Conservation (phyloP, 176 grass and related monocot species). For the barley (Hordeum vulgare) region DNA sequence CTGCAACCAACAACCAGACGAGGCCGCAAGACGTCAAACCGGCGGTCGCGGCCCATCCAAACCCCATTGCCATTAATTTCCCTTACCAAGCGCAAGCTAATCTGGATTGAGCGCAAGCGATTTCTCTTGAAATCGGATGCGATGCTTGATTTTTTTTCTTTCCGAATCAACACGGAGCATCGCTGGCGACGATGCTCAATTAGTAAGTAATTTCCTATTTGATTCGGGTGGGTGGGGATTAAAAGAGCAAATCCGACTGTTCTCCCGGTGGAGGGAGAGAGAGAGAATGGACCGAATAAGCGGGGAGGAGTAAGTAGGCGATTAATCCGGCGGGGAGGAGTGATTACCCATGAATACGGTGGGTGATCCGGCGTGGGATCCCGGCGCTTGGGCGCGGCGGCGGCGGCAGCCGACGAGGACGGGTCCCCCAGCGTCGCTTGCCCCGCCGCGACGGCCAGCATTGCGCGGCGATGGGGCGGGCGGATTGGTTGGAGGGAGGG, state of each 20-base stretch:
- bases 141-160: background rate
- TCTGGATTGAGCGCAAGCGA: background rate
- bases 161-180: background rate
- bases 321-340: background rate
- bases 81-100: background rate
- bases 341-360: conserved; percentile 44
- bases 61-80: background rate
- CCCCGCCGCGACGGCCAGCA: background rate
- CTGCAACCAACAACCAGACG: conserved; percentile 12
- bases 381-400: background rate
- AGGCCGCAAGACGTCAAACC: background rate
- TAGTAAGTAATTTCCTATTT: background rate
- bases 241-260: background rate
- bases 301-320: background rate
- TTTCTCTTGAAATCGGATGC: background rate
- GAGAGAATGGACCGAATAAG: background rate
- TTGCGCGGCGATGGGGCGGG: background rate
- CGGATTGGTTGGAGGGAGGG: background rate
- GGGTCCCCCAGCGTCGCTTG: background rate
- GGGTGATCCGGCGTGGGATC: conserved; percentile 40
- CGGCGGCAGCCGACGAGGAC: background rate
- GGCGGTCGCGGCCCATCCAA: background rate
- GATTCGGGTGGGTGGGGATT: background rate
- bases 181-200: background rate
- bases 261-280: background rate